Evolutionary conservation across 1,284 basidiomycete genomes (phyloP), one percentile per base, ranked within the genome.

Genomic region (Pyrrhoderma lamaoense): DNA sequence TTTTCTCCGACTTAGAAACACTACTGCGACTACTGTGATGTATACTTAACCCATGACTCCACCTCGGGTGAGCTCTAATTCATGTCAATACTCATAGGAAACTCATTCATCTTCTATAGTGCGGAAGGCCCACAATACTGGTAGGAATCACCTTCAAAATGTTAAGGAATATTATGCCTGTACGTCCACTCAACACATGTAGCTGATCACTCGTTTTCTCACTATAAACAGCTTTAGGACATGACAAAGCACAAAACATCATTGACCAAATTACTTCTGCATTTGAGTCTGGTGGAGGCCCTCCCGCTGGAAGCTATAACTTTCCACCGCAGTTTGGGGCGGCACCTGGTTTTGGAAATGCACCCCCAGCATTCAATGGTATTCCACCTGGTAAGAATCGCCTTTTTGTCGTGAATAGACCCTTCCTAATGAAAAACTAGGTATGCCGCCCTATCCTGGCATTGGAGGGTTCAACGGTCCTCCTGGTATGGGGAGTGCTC

Each of bases 161-260:
- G 95, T 99, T 55, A 76, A 93, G 58, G 95, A 99, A 62, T 99
- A 98, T 68, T 99, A 98, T 70, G 89, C 92, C 25, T 92, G 89
- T 93, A 59, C 56, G 86, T 65, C n/a, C 1, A 16, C 21, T n/a
- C 14, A 7, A 7, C 8, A 5, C 8, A 40, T 40, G n/a, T n/a
- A 40, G 42, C 27, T 21, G 42, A 21, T 50, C 13, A 11, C 21
- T 49, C 37, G 43, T 35, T 45, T 50, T 47, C 45, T 56, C 49
- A 64, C 18, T 21, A 19, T 39, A 50, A 52, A 35, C 58, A 93
- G 92, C 89, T 3, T 79, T 98, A 55, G 93, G 93, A 53, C 92
- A 95, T 65, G 92, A 96, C 72, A 93, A 95, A 68, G 91, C 94
- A 11, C 94, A 98, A 68, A 90, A 73, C 61, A 92, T 96, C 65